Evolutionary conservation across 768 basidiomycete genomes (phyloP).

Genomic region (Artomyces pyxidatus): DNA sequence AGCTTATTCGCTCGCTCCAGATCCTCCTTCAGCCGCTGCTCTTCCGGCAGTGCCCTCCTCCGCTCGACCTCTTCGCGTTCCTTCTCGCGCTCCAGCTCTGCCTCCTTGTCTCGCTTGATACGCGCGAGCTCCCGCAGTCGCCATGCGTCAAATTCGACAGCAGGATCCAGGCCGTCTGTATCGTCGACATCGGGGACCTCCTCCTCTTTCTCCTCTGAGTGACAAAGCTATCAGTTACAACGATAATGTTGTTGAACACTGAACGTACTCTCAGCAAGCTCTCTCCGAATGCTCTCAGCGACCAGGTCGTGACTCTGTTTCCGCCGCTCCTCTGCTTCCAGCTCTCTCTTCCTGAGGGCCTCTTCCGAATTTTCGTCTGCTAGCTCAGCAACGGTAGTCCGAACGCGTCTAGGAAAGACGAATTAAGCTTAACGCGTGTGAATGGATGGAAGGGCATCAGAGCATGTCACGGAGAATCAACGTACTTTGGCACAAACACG

Average conservation of each 20-base stretch:
- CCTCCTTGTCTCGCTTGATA: constrained; percentile 92
- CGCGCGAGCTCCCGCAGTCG: constrained; percentile 87
- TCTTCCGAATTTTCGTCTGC: constrained; percentile 76
- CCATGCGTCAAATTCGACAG: constrained; percentile 93
- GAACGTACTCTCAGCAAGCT: constrained; percentile 84
- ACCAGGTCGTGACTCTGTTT: constrained; percentile 89
- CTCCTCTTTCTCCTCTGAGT: constrained; percentile 83
- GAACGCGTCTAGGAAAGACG: constrained; percentile 48
- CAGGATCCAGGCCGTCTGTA: constrained; percentile 86
- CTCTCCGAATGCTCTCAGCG: constrained; percentile 87
- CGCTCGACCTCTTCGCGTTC: constrained; percentile 91
- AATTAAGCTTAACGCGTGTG: background rate
- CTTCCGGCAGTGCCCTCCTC: constrained; percentile 87
- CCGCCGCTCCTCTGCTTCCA: constrained; percentile 73
- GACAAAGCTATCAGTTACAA: background rate
- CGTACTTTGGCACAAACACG: constrained; percentile 91
- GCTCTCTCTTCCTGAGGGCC: constrained; percentile 54
- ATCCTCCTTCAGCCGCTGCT: constrained; percentile 88
- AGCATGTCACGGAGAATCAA: constrained; percentile 4
- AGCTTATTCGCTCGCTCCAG: constrained; percentile 75
- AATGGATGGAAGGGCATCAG: background rate
- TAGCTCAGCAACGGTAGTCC: constrained; percentile 62
- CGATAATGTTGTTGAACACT: background rate
- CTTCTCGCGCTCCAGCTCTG: constrained; percentile 67
- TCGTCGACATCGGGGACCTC: constrained; percentile 87